Evolutionary conservation across 2,329 filamentous ascomycete genomes (phyloP).

Genomic region (Cladophialophora bantiana): DNA sequence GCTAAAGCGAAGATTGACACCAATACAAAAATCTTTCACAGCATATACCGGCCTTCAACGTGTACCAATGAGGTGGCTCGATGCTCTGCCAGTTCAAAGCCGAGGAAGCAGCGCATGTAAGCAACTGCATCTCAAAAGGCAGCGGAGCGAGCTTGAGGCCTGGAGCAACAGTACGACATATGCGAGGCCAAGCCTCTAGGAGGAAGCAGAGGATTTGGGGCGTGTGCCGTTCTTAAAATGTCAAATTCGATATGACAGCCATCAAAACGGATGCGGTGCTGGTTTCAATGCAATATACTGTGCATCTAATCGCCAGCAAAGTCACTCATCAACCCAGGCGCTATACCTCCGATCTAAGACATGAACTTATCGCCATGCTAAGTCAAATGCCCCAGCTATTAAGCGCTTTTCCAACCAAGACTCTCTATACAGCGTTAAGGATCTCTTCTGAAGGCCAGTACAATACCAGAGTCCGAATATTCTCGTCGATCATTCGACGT

Average conservation of each 20-base stretch:
- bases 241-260: conserved; percentile 32
- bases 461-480: neutral
- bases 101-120: conserved; percentile 2
- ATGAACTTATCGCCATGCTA: neutral
- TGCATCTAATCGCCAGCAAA: neutral
- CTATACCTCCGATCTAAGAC: neutral
- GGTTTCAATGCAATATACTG: conserved; percentile 1
- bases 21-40: conserved; percentile 12
- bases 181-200: neutral
- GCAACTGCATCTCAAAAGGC: conserved; percentile 9
- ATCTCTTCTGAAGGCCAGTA: neutral
- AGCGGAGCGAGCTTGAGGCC: neutral
- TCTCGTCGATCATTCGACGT: neutral
- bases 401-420: neutral
- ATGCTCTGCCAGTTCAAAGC: neutral
- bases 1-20: conserved; percentile 16
- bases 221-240: conserved; percentile 9
- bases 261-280: conserved; percentile 28
- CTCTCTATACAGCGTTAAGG: neutral
- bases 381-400: neutral
- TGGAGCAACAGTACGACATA: conserved; percentile 2
- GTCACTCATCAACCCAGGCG: neutral
- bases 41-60: conserved; percentile 3
- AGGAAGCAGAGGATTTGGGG: neutral
- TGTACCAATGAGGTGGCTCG: neutral